phyloP scores from a whole-genome alignment of 257 asterid species.

The Coffea eugenioides region DNA sequence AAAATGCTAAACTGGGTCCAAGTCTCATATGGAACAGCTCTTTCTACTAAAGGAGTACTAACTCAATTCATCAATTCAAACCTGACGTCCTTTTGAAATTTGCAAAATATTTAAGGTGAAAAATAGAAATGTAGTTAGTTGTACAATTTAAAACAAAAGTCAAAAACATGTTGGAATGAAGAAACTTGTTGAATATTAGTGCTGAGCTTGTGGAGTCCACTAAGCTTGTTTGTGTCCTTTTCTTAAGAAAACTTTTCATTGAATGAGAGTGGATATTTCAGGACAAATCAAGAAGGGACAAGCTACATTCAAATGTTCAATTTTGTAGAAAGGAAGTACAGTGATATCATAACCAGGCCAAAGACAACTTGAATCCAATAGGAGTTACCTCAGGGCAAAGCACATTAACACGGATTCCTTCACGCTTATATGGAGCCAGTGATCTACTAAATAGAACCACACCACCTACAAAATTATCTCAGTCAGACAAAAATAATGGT shows the following conservation, averaged over 20 bases:
- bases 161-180: neutral
- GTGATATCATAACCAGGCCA: neutral
- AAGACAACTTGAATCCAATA: neutral
- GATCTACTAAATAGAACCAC: conserved; percentile 87
- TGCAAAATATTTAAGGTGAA: neutral
- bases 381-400: conserved; percentile 88
- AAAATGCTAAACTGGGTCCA: too few relatives aligned
- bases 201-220: neutral
- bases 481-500: conserved; percentile 20
- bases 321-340: neutral
- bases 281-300: neutral
- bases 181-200: neutral
- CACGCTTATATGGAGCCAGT: conserved; percentile 71
- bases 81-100: neutral
- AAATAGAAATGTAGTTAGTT: neutral
- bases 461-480: conserved; percentile 52
- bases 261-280: neutral
- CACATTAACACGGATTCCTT: conserved; percentile 87
- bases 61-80: neutral
- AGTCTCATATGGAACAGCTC: too few relatives aligned
- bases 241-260: neutral
- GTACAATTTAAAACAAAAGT: neutral
- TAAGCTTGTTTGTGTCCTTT: neutral
- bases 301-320: neutral
- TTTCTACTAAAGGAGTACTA: too few relatives aligned